Evolutionary conservation across 1,139 yeast genomes (phyloP).

Genomic region (Saccharomyces hybrid): DNA sequence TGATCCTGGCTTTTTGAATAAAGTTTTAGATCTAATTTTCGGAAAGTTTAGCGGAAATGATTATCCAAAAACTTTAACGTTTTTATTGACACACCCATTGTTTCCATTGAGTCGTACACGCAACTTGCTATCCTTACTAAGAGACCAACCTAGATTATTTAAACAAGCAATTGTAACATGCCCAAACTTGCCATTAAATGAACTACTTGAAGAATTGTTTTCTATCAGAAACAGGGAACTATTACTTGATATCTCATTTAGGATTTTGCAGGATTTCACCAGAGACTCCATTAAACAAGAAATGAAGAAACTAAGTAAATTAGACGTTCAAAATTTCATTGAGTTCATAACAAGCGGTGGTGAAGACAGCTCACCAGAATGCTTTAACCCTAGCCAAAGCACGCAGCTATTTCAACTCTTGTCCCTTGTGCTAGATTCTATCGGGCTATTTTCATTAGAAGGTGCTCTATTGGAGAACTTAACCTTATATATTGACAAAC

Average conservation of each 20-base stretch:
- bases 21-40: constrained; percentile 43
- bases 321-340: constrained; percentile 29
- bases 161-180: constrained; percentile 79
- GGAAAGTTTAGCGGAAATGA: constrained; percentile 17
- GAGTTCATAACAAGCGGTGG: constrained; percentile 25
- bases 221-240: constrained; percentile 52
- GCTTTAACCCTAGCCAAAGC: constrained; percentile 13
- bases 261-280: constrained; percentile 54
- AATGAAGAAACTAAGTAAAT: constrained; percentile 26
- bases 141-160: constrained; percentile 51
- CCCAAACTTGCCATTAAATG: constrained; percentile 57
- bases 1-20: constrained; percentile 50
- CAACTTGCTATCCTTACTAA: constrained; percentile 47
- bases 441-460: constrained; percentile 31
- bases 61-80: constrained; percentile 59
- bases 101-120: constrained; percentile 57
- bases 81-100: constrained; percentile 77
- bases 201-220: constrained; percentile 52
- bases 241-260: constrained; percentile 58
- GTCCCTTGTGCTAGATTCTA: constrained; percentile 30
- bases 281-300: constrained; percentile 28
- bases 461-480: constrained; percentile 20
- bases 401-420: constrained; percentile 29
- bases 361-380: constrained; percentile 10
- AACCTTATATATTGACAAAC: constrained; percentile 23